Percentiles rank a stretch among this genome's conserved stretches.
phyloP scores from a whole-genome alignment of 2,329 filamentous ascomycete species.

The Botrytis fabae region DNA sequence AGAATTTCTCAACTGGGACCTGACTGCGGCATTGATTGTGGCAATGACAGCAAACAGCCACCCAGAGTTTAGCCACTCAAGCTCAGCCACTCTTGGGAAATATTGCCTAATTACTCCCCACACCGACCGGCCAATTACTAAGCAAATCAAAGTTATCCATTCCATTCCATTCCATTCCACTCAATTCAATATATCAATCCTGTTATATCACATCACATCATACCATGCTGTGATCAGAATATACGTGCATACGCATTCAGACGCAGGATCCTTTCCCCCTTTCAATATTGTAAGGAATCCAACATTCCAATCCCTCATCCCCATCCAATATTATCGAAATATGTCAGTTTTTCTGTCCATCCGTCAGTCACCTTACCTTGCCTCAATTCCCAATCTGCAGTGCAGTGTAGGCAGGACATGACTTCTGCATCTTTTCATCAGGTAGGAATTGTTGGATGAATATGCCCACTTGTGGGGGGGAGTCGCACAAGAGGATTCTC shows the following conservation, averaged over 20 bases:
- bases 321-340: not conserved
- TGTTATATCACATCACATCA: not conserved
- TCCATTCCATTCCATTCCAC: not conserved
- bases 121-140: not conserved
- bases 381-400: not conserved
- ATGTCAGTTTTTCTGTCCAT: not conserved
- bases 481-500: not conserved
- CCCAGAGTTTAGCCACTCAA: not conserved
- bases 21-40: constrained; percentile 1
- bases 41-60: not conserved
- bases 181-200: not conserved
- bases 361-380: not conserved
- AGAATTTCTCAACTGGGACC: not conserved
- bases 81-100: not conserved
- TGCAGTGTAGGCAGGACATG: not conserved
- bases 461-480: not conserved
- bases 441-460: not conserved
- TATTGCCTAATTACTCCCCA: not conserved
- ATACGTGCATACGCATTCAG: not conserved
- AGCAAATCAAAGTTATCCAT: not conserved
- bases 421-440: too few species aligned
- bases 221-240: not conserved
- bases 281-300: not conserved
- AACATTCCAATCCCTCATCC: not conserved
- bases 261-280: not conserved